phyloP scores from a whole-genome alignment of 2,329 filamentous ascomycete genomes.

The Blastomyces percursus region DNA sequence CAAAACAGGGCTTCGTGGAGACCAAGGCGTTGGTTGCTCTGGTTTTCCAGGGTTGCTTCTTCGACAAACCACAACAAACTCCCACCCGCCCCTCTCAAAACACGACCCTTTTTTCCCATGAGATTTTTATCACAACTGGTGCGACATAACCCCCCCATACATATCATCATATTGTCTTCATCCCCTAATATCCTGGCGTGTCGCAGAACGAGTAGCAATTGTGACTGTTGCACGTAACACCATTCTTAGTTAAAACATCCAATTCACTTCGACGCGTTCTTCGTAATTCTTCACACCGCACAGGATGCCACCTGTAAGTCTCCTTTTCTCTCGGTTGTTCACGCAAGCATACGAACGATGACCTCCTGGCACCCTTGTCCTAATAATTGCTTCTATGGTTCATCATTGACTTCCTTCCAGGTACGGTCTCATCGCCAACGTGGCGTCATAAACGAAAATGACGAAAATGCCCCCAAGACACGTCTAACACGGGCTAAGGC shows the following conservation, averaged over 20 bases:
- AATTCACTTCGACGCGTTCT: constrained; percentile 11
- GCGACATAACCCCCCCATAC: neutral
- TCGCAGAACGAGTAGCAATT: constrained; percentile 1
- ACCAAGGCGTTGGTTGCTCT: constrained; percentile 3
- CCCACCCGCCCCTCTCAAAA: neutral
- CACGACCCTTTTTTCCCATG: neutral
- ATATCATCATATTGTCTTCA: neutral
- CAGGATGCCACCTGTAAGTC: constrained; percentile 50
- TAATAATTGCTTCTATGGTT: constrained; percentile 8
- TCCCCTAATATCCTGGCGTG: neutral
- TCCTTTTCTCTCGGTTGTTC: constrained; percentile 4
- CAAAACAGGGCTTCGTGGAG: neutral
- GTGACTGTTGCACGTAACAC: neutral
- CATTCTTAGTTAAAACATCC: neutral
- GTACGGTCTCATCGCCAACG: constrained; percentile 62
- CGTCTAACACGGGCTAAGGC: constrained; percentile 90
- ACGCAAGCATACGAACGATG: neutral
- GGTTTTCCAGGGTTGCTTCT: neutral
- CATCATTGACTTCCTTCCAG: constrained; percentile 40
- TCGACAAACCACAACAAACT: constrained; percentile 1
- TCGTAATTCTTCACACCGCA: constrained; percentile 15
- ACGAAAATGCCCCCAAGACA: constrained; percentile 70
- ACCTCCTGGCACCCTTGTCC: neutral
- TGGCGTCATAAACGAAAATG: constrained; percentile 80
- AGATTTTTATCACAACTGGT: neutral